These are phyloP conservation scores for Colletotrichum costaricense DNA, from an alignment of 2,329 filamentous ascomycete genomes.

Conservation along the genomic window DNA sequence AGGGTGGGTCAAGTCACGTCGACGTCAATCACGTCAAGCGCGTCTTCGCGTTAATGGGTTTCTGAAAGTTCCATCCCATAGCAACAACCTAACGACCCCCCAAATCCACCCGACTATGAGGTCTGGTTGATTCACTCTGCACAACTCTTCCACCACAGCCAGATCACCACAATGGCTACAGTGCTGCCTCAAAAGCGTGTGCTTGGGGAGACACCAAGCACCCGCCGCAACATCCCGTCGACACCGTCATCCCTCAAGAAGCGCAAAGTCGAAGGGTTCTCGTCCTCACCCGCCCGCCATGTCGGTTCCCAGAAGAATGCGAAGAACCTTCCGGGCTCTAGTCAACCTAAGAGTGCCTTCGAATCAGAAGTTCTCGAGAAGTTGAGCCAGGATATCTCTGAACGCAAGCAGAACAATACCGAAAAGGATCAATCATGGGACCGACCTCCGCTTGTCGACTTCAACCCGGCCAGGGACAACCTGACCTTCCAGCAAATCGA, in stretches of 20 bases:
- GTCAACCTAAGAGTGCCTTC: constrained; percentile 89
- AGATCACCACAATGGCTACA: constrained; percentile 55
- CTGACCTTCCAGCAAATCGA: constrained; percentile 98
- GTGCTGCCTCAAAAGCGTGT: constrained; percentile 78
- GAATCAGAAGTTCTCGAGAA: constrained; percentile 96
- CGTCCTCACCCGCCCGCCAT: constrained; percentile 66
- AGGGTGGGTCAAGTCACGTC: constrained; percentile 48
- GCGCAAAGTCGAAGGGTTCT: constrained; percentile 77
- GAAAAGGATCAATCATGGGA: constrained; percentile 97
- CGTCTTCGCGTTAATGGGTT: constrained; percentile 41
- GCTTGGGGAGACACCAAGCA: constrained; percentile 74
- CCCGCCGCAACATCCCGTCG: constrained; percentile 70
- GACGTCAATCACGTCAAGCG: constrained; percentile 40
- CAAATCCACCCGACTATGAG: constrained; percentile 12
- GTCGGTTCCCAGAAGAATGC: constrained; percentile 73
- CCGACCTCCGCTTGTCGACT: constrained; percentile 64
- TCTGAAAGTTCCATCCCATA: constrained; percentile 20
- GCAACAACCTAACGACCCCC: constrained; percentile 26
- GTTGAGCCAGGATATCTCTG: constrained; percentile 91
- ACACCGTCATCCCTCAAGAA: constrained; percentile 78
- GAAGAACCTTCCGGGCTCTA: constrained; percentile 75
- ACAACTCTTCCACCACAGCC: background rate
- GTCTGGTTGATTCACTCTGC: constrained; percentile 13
- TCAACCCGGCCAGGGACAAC: constrained; percentile 69
- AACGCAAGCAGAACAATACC: constrained; percentile 85